Evolutionary conservation across 805 yeast genomes (phyloP), one percentile per base, ranked within the genome.

Genomic region (Teunomyces kruisii): DNA sequence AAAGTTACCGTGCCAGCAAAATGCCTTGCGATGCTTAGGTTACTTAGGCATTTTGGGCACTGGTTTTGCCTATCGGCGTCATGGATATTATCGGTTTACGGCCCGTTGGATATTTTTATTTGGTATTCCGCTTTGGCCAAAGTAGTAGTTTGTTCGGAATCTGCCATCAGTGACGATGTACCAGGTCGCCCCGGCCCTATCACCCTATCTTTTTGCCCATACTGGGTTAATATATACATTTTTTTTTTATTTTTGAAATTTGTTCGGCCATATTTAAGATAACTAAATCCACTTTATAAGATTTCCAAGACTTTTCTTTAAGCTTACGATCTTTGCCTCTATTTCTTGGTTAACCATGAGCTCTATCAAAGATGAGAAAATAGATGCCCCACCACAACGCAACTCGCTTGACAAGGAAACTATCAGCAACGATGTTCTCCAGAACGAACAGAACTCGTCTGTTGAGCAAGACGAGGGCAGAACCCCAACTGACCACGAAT

Each of bases 401-500:
- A 24, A 24, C 10, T 35, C 38, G 6, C 38, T 35, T 9, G 38
- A 35, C 6, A 35, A 35, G 28, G 38, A 35, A 8, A 4, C 28
- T n/a, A 9, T 9, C 38, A 35, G 17, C 16, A 14, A 35, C 27
- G 38, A 35, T 12, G 27, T 22, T 10, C 27, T 35, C 28, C 38
- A 35, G 16, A 35, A 35, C 16, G 38, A 35, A 35, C 38, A 35
- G 8, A 35, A 35, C 16, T 35, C 38, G 15, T 35, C 38, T 7
- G 38, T 35, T 4, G 38, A 35, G 17, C 27, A 17, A 6, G 70
- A 64, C 33, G 70, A 68, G 27, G 75, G 72, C 17, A 58, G 74
- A 55, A 59, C 61, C 37, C 75, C 86, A 47, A 81, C 86, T 22
- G 77, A 66, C 1, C 78, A 76, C 47, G 86, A 81, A 53, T 54